Percentiles rank a stretch among this genome's conserved stretches.
Evolutionary conservation across 1,139 yeast species (phyloP).

Genomic region (Petasospora fabianii): DNA sequence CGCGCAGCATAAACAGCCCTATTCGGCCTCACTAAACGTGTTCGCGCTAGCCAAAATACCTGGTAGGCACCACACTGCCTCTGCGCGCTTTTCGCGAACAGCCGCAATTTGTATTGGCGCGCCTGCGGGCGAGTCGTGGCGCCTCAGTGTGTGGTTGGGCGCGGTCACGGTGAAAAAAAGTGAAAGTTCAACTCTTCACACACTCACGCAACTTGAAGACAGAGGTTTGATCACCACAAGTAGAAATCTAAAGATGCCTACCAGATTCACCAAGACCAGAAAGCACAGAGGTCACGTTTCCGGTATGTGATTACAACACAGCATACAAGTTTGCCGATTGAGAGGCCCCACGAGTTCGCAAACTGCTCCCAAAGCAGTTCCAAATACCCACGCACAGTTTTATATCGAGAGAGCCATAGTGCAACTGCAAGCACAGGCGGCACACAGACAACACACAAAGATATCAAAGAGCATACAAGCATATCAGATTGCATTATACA

Average conservation of each 20-base stretch:
- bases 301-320: constrained; percentile 55
- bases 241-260: constrained; percentile 70
- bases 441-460: too few species aligned
- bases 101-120: constrained; percentile 2
- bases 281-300: constrained; percentile 99
- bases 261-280: constrained; percentile 99
- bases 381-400: not conserved
- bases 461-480: too few species aligned
- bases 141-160: constrained; percentile 2
- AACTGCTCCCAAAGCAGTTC: not conserved
- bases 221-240: constrained; percentile 15
- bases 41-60: not conserved
- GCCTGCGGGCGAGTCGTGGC: too few species aligned
- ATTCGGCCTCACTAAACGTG: not conserved
- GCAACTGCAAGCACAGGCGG: too few species aligned
- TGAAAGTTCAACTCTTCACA: constrained; percentile 15
- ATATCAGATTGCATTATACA: too few species aligned
- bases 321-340: not conserved
- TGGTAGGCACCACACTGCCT: constrained; percentile 8
- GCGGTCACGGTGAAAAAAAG: constrained; percentile 14
- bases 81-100: constrained; percentile 5
- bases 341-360: not conserved
- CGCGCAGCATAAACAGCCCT: not conserved
- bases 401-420: too few species aligned
- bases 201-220: constrained; percentile 1